Evolutionary conservation across 176 grass and related monocot genomes (phyloP).

Genomic region (Triticum monococcum): DNA sequence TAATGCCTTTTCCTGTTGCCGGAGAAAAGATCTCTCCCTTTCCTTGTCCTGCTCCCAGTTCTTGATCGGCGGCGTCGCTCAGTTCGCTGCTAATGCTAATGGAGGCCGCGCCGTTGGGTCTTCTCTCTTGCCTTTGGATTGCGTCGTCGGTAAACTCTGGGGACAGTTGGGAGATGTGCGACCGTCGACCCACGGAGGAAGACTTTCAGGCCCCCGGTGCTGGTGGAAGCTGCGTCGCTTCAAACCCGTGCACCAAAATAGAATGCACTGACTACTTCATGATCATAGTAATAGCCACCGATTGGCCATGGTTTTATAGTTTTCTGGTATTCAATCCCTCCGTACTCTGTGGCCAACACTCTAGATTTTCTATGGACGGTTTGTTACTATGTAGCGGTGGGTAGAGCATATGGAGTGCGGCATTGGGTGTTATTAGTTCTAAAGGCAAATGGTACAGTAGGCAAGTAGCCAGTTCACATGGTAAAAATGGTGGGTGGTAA

Average conservation of each 20-base stretch:
- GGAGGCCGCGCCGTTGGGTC: neutral
- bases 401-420: too few relatives aligned
- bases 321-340: too few relatives aligned
- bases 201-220: neutral
- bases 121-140: neutral
- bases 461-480: too few relatives aligned
- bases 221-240: neutral
- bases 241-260: neutral
- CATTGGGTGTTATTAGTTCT: too few relatives aligned
- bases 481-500: too few relatives aligned
- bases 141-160: neutral
- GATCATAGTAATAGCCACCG: too few relatives aligned
- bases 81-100: neutral
- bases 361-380: too few relatives aligned
- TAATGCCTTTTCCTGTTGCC: neutral
- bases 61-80: constrained; percentile 17
- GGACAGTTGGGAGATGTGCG: constrained; percentile 6
- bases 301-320: neutral
- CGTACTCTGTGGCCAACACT: too few relatives aligned
- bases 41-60: neutral
- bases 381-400: too few relatives aligned
- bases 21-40: neutral
- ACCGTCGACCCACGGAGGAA: neutral
- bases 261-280: too few relatives aligned
- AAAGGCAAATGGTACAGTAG: too few relatives aligned